Evolutionary conservation across 2,329 filamentous ascomycete genomes (phyloP).

Genomic region (Ophiognomonia clavigignenti-juglandacearum): DNA sequence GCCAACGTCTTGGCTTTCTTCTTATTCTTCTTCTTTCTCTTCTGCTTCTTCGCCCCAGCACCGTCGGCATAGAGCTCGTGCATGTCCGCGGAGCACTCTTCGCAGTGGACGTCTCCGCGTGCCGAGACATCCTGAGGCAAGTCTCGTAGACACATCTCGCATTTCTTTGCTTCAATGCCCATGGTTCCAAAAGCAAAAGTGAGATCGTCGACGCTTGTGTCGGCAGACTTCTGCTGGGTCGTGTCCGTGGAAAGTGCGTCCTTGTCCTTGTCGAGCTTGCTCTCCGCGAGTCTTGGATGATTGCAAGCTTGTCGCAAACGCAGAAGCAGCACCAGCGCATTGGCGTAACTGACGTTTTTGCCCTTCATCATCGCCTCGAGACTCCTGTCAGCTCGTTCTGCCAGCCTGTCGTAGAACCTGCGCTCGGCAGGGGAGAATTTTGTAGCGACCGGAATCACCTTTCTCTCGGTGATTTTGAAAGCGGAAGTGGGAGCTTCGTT

Average conservation of each 20-base stretch:
- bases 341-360: constrained; percentile 85
- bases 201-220: constrained; percentile 72
- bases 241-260: constrained; percentile 70
- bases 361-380: constrained; percentile 84
- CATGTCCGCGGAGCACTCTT: constrained; percentile 71
- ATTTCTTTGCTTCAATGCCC: constrained; percentile 71
- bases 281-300: constrained; percentile 82
- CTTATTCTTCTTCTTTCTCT: constrained; percentile 29
- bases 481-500: constrained; percentile 49
- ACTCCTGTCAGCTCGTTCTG: constrained; percentile 78
- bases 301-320: constrained; percentile 91
- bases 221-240: constrained; percentile 48
- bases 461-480: constrained; percentile 90
- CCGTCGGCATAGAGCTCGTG: constrained; percentile 53
- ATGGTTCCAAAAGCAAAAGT: constrained; percentile 83
- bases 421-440: constrained; percentile 77
- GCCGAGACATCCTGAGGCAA: constrained; percentile 52
- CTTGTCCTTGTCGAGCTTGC: constrained; percentile 80
- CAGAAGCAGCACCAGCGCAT: constrained; percentile 86
- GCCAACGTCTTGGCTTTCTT: constrained; percentile 32
- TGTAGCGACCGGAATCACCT: constrained; percentile 74
- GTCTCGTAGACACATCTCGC: constrained; percentile 75
- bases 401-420: constrained; percentile 78
- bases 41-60: constrained; percentile 30
- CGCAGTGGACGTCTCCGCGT: constrained; percentile 46